A percentile compares a stretch with the other conserved stretches of the same genome.
Evolutionary conservation across 805 yeast species (phyloP).

Genomic region (Saturnispora dispora): DNA sequence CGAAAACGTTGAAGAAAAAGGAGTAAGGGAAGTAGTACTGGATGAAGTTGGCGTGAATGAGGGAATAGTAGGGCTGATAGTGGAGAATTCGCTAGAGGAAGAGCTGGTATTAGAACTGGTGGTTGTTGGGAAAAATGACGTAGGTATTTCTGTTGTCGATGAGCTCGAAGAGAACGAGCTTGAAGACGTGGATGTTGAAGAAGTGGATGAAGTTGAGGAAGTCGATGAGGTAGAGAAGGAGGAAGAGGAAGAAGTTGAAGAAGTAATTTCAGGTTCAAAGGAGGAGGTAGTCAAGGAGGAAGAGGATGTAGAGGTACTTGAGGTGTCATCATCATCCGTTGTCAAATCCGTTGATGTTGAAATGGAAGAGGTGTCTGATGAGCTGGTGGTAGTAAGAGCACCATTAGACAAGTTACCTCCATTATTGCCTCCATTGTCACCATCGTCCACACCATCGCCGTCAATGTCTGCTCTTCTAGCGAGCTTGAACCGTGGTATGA

Average conservation of each 20-base stretch:
- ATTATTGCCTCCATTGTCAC: background rate
- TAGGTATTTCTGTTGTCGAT: background rate
- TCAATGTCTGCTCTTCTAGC: slow-evolving; percentile 17
- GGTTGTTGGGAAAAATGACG: background rate
- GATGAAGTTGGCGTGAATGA: slow-evolving; percentile 10
- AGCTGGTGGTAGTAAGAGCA: background rate
- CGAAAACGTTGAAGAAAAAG: background rate
- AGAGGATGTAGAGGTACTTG: slow-evolving; percentile 14
- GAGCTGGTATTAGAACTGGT: slow-evolving; percentile 2
- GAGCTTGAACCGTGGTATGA: slow-evolving; percentile 23
- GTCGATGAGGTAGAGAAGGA: slow-evolving; percentile 9
- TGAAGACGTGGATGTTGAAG: slow-evolving; percentile 4
- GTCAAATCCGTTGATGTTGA: background rate
- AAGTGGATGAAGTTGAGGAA: slow-evolving; percentile 4
- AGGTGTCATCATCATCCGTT: background rate
- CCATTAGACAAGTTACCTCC: background rate
- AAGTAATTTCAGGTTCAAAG: background rate
- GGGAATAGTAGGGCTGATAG: background rate
- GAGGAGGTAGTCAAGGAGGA: slow-evolving; percentile 4
- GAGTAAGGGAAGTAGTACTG: slow-evolving; percentile 1
- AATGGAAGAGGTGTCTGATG: background rate
- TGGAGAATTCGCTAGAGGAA: slow-evolving; percentile 1
- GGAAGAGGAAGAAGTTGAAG: background rate
- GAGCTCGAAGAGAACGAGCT: slow-evolving; percentile 8
- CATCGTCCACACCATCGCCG: background rate